A percentile compares a stretch with the other conserved stretches of the same genome.
These are phyloP conservation scores for Pecoramyces ruminantium DNA, from an alignment of 192 early-diverging fungal genomes.

Conservation along the genomic window DNA sequence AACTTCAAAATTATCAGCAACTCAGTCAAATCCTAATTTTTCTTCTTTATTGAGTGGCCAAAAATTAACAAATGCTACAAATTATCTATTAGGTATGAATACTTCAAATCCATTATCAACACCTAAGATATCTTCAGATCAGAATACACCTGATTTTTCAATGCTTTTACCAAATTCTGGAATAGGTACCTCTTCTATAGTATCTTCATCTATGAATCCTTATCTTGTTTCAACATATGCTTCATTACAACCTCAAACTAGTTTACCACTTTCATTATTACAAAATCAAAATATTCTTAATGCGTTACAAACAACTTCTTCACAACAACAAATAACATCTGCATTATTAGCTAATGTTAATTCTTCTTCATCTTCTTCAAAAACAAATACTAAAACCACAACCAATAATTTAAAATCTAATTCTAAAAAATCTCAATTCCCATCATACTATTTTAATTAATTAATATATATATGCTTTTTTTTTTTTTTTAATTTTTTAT, in stretches of 20 bases:
- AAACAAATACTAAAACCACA: not conserved
- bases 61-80: not conserved
- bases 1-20: not conserved
- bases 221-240: not conserved
- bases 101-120: not conserved
- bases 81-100: not conserved
- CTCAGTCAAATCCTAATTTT: not conserved
- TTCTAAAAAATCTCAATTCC: not conserved
- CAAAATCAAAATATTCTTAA: not conserved
- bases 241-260: not conserved
- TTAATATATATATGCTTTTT: no score
- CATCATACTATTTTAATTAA: no score
- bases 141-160: not conserved
- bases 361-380: not conserved
- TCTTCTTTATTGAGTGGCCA: not conserved
- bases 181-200: not conserved
- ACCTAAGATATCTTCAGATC: not conserved
- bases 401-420: not conserved
- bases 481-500: no score
- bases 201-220: not conserved
- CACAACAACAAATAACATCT: not conserved
- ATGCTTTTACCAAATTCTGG: not conserved
- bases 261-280: not conserved
- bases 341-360: not conserved
- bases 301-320: not conserved